Conservation (phyloP, 768 basidiomycete species). For the Stropharia rugosoannulata region DNA sequence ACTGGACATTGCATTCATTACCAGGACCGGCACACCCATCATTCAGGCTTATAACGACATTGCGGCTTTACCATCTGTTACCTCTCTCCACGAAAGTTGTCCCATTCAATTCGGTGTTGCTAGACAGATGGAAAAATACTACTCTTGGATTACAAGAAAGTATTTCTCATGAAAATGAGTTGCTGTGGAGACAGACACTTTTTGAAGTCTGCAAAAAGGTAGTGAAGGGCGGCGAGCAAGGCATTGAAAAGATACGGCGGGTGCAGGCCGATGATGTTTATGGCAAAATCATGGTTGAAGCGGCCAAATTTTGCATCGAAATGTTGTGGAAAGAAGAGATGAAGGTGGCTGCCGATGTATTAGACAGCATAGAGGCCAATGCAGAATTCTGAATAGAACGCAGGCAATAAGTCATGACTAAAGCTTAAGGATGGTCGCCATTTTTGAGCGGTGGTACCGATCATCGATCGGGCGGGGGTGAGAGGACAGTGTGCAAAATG, state of each 20-base stretch:
- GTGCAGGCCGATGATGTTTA: background rate
- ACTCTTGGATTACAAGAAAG: conserved; percentile 41
- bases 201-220: conserved; percentile 34
- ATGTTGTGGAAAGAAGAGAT: conserved; percentile 63
- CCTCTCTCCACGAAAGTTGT: conserved; percentile 24
- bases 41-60: conserved; percentile 70
- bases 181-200: conserved; percentile 42
- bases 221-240: conserved; percentile 12
- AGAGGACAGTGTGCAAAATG: background rate
- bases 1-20: conserved; percentile 73
- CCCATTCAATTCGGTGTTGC: conserved; percentile 22
- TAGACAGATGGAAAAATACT: conserved; percentile 55
- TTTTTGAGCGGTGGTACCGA: background rate
- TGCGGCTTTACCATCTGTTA: conserved; percentile 63
- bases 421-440: background rate
- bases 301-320: conserved; percentile 29
- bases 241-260: conserved; percentile 6
- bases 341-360: conserved; percentile 48
- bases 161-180: conserved; percentile 50
- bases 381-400: conserved; percentile 40
- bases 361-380: conserved; percentile 42
- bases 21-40: conserved; percentile 72
- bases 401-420: background rate
- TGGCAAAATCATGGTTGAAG: conserved; percentile 6
- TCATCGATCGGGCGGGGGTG: background rate